A percentile compares a stretch with the other conserved stretches of the same genome.
These are phyloP conservation scores for Ogataea corticis DNA, from an alignment of 805 yeast genomes.

Conservation along the genomic window DNA sequence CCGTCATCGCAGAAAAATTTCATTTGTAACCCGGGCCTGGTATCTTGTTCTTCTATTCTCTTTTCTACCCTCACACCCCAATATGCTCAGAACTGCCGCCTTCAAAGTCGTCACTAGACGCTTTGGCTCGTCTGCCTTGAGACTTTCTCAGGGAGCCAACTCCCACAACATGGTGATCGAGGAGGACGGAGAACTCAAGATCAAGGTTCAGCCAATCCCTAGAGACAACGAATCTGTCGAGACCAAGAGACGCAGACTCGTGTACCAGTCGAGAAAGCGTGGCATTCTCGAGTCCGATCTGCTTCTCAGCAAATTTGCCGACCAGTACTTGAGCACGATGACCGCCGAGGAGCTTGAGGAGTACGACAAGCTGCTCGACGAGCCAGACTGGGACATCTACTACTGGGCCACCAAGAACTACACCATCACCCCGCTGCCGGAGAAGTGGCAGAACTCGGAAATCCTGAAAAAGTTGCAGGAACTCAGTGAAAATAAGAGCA, in stretches of 20 bases:
- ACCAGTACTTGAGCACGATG: slow-evolving; percentile 62
- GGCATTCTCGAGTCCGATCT: slow-evolving; percentile 94
- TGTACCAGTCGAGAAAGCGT: slow-evolving; percentile 90
- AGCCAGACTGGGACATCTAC: slow-evolving; percentile 98
- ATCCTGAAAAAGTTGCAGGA: slow-evolving; percentile 68
- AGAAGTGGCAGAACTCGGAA: slow-evolving; percentile 72
- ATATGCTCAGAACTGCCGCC: slow-evolving; percentile 4
- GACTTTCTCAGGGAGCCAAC: slow-evolving; percentile 23
- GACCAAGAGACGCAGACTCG: slow-evolving; percentile 78
- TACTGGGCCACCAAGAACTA: slow-evolving; percentile 94
- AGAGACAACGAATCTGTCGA: slow-evolving; percentile 73
- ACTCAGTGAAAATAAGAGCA: slow-evolving; percentile 69
- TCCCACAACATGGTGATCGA: slow-evolving; percentile 20
- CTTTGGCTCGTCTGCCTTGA: slow-evolving; percentile 7
- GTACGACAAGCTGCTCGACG: slow-evolving; percentile 82
- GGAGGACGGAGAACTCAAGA: slow-evolving; percentile 46
- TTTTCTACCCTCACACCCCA: background rate
- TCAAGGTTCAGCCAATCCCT: slow-evolving; percentile 76
- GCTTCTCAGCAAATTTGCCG: slow-evolving; percentile 81
- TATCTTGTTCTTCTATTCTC: background rate
- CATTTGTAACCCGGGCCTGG: too few species aligned
- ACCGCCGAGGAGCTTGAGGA: slow-evolving; percentile 71
- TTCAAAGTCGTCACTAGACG: slow-evolving; percentile 9
- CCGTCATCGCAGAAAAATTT: too few species aligned
- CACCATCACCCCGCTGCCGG: slow-evolving; percentile 83